Percentiles rank a stretch among this genome's conserved stretches.
Conservation (phyloP, 139 green algal genomes). For the Tetratostichococcus sp. region DNA sequence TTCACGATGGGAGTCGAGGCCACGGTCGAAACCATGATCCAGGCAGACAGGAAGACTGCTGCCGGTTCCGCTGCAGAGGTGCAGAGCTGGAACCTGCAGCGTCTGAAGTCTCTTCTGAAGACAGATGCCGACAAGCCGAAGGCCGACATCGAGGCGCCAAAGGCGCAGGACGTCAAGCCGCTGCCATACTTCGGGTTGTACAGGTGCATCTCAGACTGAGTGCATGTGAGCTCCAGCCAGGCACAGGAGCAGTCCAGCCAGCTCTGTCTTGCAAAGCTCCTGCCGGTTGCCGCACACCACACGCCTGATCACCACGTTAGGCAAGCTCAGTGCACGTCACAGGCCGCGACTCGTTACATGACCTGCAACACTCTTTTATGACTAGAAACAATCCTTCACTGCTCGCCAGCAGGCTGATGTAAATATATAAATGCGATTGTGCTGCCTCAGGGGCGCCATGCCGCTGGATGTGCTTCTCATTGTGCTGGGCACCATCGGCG, state of each 20-base stretch:
- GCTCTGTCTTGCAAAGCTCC: too few relatives aligned
- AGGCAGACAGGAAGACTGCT: neutral
- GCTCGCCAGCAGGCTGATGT: too few relatives aligned
- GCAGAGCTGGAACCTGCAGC: neutral
- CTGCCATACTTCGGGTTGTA: neutral
- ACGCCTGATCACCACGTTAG: too few relatives aligned
- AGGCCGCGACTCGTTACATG: too few relatives aligned
- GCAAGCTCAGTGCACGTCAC: too few relatives aligned
- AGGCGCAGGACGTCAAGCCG: neutral
- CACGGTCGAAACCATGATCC: neutral
- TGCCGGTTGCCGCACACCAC: too few relatives aligned
- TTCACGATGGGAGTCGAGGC: neutral
- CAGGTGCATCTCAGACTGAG: neutral
- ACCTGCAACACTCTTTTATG: too few relatives aligned
- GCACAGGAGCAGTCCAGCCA: too few relatives aligned
- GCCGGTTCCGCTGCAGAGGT: neutral
- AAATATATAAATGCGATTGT: too few relatives aligned
- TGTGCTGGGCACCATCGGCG: neutral
- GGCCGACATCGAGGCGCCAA: neutral
- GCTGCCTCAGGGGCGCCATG: neutral
- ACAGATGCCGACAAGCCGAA: neutral
- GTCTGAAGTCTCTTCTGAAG: neutral
- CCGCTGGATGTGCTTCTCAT: neutral
- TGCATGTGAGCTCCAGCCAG: too few relatives aligned
- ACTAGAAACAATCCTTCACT: too few relatives aligned